These are phyloP conservation scores for Aspergillus pseudoglaucus DNA, from an alignment of 2,329 filamentous ascomycete genomes.

Conservation along the genomic window DNA sequence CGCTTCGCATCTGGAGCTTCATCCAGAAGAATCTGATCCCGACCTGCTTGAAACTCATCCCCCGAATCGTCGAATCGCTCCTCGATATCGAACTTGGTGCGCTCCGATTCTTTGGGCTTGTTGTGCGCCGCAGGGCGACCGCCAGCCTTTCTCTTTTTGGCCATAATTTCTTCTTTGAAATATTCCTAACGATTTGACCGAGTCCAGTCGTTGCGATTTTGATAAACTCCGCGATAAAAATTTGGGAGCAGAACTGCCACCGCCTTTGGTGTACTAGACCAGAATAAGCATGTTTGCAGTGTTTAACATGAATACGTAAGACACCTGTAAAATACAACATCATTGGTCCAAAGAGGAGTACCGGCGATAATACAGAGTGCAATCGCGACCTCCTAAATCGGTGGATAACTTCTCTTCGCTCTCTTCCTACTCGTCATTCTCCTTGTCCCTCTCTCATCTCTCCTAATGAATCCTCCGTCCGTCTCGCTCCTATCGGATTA, in stretches of 20 bases:
- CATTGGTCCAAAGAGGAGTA: neutral
- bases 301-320: neutral
- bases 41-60: conserved; percentile 83
- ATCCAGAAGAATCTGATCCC: conserved; percentile 79
- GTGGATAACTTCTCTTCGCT: conserved; percentile 2
- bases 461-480: conserved; percentile 17
- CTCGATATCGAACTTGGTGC: conserved; percentile 33
- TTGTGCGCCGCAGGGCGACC: conserved; percentile 37
- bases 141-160: conserved; percentile 62
- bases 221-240: conserved; percentile 26
- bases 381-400: too few species aligned
- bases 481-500: conserved; percentile 15
- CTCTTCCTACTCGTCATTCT: conserved; percentile 3
- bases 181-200: neutral
- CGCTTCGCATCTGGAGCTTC: conserved; percentile 75
- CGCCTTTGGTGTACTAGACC: conserved; percentile 19
- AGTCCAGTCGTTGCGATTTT: conserved; percentile 1
- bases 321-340: neutral
- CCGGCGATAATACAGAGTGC: too few species aligned
- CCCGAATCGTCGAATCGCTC: conserved; percentile 89
- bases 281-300: conserved; percentile 16
- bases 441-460: conserved; percentile 6
- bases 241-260: conserved; percentile 27
- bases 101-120: conserved; percentile 18
- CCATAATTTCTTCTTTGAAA: conserved; percentile 34